phyloP scores from a whole-genome alignment of 2,329 filamentous ascomycete species.

The Xylariaceae sp. region DNA sequence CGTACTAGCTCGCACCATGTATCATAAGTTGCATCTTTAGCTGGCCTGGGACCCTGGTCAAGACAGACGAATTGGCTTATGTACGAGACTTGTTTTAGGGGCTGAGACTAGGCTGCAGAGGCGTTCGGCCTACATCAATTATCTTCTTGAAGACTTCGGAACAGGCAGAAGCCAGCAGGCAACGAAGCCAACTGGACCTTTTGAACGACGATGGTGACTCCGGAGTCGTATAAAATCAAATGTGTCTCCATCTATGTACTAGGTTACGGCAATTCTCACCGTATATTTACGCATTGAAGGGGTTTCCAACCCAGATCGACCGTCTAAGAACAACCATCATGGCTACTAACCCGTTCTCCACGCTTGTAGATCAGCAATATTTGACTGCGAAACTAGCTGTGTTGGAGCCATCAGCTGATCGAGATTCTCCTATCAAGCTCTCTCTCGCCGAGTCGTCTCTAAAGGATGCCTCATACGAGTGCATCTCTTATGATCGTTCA shows the following conservation, averaged over 20 bases:
- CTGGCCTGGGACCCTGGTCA: not conserved
- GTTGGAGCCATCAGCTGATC: conserved; percentile 16
- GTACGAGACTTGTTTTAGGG: not conserved
- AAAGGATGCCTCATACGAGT: conserved; percentile 28
- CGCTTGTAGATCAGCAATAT: conserved; percentile 3
- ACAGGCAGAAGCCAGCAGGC: not conserved
- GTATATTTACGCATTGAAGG: too few relatives aligned
- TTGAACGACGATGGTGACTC: not conserved
- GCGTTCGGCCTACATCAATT: too few relatives aligned
- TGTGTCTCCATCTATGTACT: too few relatives aligned
- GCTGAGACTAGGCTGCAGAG: not conserved
- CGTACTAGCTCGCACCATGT: not conserved
- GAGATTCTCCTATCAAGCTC: conserved; percentile 23
- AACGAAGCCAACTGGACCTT: not conserved
- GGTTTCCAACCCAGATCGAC: too few relatives aligned
- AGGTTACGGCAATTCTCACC: too few relatives aligned
- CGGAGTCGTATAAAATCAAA: too few relatives aligned
- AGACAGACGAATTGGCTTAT: not conserved
- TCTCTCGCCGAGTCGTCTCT: conserved; percentile 19
- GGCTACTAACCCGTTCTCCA: conserved; percentile 17
- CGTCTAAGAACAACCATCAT: not conserved
- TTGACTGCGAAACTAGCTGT: conserved; percentile 15
- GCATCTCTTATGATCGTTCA: conserved; percentile 29
- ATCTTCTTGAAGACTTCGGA: too few relatives aligned
- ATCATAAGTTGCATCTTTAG: not conserved